Evolutionary conservation across 257 asterid species (phyloP).

Genomic region (Solanum acaule): DNA sequence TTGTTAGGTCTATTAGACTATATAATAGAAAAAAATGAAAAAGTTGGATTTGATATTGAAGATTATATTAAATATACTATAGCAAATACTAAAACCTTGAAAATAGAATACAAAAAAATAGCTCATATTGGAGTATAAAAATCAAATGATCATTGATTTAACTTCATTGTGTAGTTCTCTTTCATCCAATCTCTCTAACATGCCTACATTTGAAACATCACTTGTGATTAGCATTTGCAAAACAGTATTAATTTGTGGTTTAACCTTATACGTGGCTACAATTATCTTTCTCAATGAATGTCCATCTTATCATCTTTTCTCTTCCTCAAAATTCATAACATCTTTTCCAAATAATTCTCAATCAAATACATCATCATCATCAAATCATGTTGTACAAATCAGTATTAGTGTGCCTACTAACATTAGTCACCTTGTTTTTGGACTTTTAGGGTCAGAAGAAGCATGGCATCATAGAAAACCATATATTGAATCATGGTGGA

Average conservation of each 20-base stretch:
- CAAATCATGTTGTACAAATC: neutral
- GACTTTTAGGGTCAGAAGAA: conserved; percentile 18
- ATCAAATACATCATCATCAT: neutral
- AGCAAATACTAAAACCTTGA: neutral
- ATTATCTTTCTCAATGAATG: neutral
- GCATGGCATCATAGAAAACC: conserved; percentile 12
- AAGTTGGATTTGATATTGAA: neutral
- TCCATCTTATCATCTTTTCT: neutral
- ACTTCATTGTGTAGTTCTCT: neutral
- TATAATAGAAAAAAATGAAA: neutral
- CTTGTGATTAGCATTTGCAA: neutral
- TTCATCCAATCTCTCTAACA: neutral
- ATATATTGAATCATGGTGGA: conserved; percentile 30
- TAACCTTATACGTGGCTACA: neutral
- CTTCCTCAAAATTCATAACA: neutral
- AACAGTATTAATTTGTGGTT: neutral
- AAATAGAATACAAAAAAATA: neutral
- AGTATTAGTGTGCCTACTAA: neutral
- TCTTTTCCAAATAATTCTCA: neutral
- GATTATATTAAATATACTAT: neutral
- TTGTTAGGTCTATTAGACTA: neutral
- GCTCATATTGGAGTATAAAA: neutral
- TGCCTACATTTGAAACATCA: neutral
- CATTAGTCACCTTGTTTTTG: conserved; percentile 13
- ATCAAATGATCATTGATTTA: neutral